phyloP scores from a whole-genome alignment of 2,329 filamentous ascomycete genomes.

The Plenodomus lindquistii region DNA sequence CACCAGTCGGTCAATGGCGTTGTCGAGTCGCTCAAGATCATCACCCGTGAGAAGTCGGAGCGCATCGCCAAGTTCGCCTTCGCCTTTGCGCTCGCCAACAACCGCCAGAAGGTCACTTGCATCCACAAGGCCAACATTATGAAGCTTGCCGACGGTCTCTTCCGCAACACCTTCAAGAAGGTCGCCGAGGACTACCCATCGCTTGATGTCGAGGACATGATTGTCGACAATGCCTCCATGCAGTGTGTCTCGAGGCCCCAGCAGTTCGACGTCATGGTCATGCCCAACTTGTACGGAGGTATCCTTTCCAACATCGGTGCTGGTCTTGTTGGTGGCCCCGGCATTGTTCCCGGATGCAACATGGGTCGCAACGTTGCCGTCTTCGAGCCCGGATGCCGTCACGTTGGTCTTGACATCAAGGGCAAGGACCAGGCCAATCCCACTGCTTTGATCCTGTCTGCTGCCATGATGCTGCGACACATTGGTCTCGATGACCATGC shows the following conservation, averaged over 20 bases:
- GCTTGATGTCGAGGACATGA: constrained; percentile 98
- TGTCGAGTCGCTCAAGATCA: constrained; percentile 99
- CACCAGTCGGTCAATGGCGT: constrained; percentile 96
- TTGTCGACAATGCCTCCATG: constrained; percentile 99
- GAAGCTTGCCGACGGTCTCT: constrained; percentile 98
- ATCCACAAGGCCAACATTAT: constrained; percentile 99
- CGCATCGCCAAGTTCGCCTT: constrained; percentile 99
- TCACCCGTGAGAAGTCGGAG: constrained; percentile 98
- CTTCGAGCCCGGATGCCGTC: constrained; percentile 98
- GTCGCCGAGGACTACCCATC: constrained; percentile 94
- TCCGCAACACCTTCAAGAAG: constrained; percentile 95
- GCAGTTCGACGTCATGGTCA: constrained; percentile 99
- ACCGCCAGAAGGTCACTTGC: constrained; percentile 98
- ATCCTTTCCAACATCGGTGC: constrained; percentile 99
- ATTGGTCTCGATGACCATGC: constrained; percentile 97
- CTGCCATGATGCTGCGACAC: constrained; percentile 96
- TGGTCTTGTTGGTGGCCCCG: constrained; percentile 93
- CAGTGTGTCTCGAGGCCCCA: constrained; percentile 95
- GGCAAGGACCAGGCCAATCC: constrained; percentile 99
- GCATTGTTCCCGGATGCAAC: constrained; percentile 98
- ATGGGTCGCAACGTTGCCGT: constrained; percentile 98
- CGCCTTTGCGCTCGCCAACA: constrained; percentile 96
- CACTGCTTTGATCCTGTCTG: constrained; percentile 90
- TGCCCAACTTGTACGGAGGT: constrained; percentile 98
- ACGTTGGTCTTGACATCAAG: constrained; percentile 99